Base-by-base conservation (phyloP, 2,329 filamentous ascomycete species). In the Verticillium nonalfalfae region DNA sequence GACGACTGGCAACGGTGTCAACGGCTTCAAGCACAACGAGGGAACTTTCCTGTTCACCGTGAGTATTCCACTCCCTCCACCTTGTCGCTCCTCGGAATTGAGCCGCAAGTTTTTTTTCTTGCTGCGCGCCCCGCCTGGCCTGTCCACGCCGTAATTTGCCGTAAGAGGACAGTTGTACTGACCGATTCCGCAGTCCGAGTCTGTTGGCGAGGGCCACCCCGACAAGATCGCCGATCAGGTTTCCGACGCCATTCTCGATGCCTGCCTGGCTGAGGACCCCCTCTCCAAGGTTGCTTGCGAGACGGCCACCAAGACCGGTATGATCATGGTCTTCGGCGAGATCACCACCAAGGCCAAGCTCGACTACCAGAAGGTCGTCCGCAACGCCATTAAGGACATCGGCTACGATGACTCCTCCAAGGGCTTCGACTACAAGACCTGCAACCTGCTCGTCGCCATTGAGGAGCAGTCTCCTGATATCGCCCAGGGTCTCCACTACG, bases 391-490 rank as follows among this genome's bases (percentile, higher is more conserved):
- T 87, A 94, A 97, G 87, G 94, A 96, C 76, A 99, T 99, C 75
- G 95, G 95, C 73, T 99, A 98, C 81, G 95, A 99, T 81, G 87
- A 90, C 80, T 98, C 95, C 61, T 84, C 86, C 73, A 99, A 99
- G 89, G 95, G 95, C 66, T 99, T 99, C 81, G 95, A 99, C 84
- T 97, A 97, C 92, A 98, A 98, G 90, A 99, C 95, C 70, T 94
- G 90, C 85, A 98, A 97, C 84, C 87, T 99, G 74, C 88, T 98
- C 71, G 93, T 98, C 72, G 95, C 94, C 81, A 97, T 99, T 79
- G 95, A 99, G 89, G 88, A 99, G 83, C 95, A 99, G 83, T 98
- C 94, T 64, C 91, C 94, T 73, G 95, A 99, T 80, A 99, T 99
- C 74, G 95, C 95, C 71, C 95, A 98, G 83, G 95, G 95, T 85